Percentiles rank a stretch among this genome's conserved stretches.
Conservation (phyloP, 2,329 filamentous ascomycete species). For the Clarireedia homoeocarpa region DNA sequence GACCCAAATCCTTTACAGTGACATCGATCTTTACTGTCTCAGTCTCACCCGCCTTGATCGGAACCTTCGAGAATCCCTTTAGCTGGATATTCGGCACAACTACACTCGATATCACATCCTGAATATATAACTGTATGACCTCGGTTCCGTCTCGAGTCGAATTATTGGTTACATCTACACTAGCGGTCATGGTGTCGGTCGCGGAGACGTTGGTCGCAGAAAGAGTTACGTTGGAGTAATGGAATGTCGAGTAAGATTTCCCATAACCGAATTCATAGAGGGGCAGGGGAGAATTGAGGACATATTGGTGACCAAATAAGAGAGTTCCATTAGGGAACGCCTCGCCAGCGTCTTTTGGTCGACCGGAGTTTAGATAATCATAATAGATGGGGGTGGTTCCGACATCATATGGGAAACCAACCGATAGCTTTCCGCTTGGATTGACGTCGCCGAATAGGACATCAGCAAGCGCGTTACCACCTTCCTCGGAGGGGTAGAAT, state of each 20-base stretch:
- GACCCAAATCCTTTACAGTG: conserved; percentile 59
- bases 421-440: conserved; percentile 60
- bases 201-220: conserved; percentile 31
- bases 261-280: conserved; percentile 85
- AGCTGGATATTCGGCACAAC: conserved; percentile 61
- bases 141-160: conserved; percentile 42
- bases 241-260: conserved; percentile 58
- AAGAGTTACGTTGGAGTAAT: conserved; percentile 40
- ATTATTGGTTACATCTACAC: conserved; percentile 51
- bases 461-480: conserved; percentile 71
- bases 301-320: conserved; percentile 80
- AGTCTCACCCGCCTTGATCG: conserved; percentile 45
- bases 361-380: conserved; percentile 65
- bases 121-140: conserved; percentile 51
- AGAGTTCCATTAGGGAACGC: conserved; percentile 70
- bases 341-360: conserved; percentile 62
- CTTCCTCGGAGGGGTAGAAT: conserved; percentile 74
- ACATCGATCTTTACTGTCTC: conserved; percentile 48
- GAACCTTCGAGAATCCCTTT: conserved; percentile 64
- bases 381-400: conserved; percentile 64
- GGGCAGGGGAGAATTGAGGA: conserved; percentile 69
- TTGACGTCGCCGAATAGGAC: conserved; percentile 73
- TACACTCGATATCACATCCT: conserved; percentile 40
- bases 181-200: conserved; percentile 44
- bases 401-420: conserved; percentile 60